These are phyloP conservation scores for Nicotiana noctiflora DNA, from an alignment of 257 asterid genomes.

Conservation along the genomic window DNA sequence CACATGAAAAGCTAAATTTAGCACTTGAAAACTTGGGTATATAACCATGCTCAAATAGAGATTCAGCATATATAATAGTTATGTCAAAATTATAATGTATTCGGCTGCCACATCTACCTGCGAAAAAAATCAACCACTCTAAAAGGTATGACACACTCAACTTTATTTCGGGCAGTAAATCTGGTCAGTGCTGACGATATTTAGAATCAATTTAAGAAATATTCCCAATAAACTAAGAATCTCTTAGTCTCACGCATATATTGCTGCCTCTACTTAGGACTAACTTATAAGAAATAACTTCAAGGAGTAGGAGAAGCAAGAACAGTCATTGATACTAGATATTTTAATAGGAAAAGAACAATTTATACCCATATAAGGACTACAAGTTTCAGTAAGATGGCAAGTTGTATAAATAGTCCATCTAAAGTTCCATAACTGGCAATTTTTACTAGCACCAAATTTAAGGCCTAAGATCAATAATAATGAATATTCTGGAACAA, in stretches of 20 bases:
- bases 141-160: neutral
- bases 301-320: neutral
- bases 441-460: neutral
- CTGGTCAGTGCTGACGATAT: neutral
- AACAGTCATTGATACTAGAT: neutral
- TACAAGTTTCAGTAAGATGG: neutral
- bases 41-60: neutral
- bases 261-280: neutral
- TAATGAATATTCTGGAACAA: neutral
- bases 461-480: neutral
- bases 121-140: neutral
- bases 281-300: neutral
- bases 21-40: neutral
- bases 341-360: neutral
- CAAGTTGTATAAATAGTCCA: neutral
- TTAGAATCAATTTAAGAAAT: neutral
- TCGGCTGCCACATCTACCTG: neutral
- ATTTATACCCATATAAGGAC: neutral
- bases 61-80: no score
- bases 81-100: neutral
- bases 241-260: neutral
- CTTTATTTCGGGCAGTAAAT: neutral
- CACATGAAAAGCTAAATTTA: slow-evolving; percentile 2
- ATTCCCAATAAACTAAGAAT: neutral
- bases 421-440: neutral